phyloP scores from a whole-genome alignment of 257 asterid species.

The Anisodus acutangulus region DNA sequence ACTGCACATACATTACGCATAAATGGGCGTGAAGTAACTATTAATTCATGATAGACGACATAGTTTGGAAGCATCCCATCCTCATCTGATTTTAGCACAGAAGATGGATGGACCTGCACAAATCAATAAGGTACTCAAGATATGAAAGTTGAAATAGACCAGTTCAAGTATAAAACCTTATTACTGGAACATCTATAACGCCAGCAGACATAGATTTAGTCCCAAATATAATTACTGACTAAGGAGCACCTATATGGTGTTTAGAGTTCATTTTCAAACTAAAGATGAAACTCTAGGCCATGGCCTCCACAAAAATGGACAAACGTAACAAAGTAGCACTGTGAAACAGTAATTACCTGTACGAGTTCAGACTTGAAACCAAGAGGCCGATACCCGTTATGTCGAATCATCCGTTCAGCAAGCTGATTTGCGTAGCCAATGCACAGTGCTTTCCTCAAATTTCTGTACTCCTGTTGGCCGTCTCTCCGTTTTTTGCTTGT shows the following conservation, averaged over 20 bases:
- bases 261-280: conserved; percentile 16
- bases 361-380: conserved; percentile 91
- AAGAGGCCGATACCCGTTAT: conserved; percentile 83
- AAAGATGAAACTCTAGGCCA: not conserved
- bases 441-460: conserved; percentile 84
- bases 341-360: conserved; percentile 57
- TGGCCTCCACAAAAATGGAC: not conserved
- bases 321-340: not conserved
- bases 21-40: conserved; percentile 79
- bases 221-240: not conserved
- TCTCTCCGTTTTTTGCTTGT: conserved; percentile 59
- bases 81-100: conserved; percentile 76
- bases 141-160: not conserved
- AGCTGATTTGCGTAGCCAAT: conserved; percentile 89
- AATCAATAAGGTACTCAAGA: conserved; percentile 13
- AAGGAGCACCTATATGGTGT: not conserved
- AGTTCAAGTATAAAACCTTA: conserved; percentile 6
- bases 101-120: conserved; percentile 83
- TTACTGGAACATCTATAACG: not conserved
- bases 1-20: conserved; percentile 89
- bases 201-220: not conserved
- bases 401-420: conserved; percentile 92
- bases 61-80: conserved; percentile 89
- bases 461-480: conserved; percentile 59
- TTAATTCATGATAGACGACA: conserved; percentile 80